Evolutionary conservation across 371 early-diverging fungal genomes (phyloP).

Genomic region (Rhizopus sp.): DNA sequence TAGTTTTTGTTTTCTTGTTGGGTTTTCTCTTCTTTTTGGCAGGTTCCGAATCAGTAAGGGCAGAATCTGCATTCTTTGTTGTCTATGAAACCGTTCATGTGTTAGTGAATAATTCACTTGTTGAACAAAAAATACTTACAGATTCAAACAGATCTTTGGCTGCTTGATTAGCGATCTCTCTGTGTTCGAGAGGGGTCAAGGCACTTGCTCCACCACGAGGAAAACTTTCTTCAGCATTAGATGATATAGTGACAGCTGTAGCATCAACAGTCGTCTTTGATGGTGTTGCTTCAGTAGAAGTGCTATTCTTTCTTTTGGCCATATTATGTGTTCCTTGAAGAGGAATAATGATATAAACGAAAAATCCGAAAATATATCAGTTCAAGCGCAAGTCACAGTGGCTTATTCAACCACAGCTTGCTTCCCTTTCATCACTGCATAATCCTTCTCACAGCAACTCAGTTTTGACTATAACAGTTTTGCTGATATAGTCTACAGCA

Average conservation of each 20-base stretch:
- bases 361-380: too few relatives aligned
- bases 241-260: conserved; percentile 25
- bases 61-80: conserved; percentile 17
- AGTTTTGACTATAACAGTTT: too few relatives aligned
- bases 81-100: neutral
- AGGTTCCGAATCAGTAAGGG: conserved; percentile 30
- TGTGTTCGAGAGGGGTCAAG: conserved; percentile 82
- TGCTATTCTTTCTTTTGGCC: conserved; percentile 23
- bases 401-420: too few relatives aligned
- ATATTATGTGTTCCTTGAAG: conserved; percentile 1
- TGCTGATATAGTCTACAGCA: too few relatives aligned
- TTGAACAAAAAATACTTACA: conserved; percentile 19
- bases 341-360: neutral
- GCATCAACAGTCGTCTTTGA: conserved; percentile 16
- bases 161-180: conserved; percentile 75
- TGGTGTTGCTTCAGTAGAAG: neutral
- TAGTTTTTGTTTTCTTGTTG: conserved; percentile 30
- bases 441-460: too few relatives aligned
- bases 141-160: conserved; percentile 60
- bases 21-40: conserved; percentile 60
- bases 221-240: conserved; percentile 54
- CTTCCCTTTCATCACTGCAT: too few relatives aligned
- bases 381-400: too few relatives aligned
- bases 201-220: conserved; percentile 83
- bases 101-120: conserved; percentile 4